phyloP scores from a whole-genome alignment of 1,284 basidiomycete genomes.

The Trichosporon asahii region DNA sequence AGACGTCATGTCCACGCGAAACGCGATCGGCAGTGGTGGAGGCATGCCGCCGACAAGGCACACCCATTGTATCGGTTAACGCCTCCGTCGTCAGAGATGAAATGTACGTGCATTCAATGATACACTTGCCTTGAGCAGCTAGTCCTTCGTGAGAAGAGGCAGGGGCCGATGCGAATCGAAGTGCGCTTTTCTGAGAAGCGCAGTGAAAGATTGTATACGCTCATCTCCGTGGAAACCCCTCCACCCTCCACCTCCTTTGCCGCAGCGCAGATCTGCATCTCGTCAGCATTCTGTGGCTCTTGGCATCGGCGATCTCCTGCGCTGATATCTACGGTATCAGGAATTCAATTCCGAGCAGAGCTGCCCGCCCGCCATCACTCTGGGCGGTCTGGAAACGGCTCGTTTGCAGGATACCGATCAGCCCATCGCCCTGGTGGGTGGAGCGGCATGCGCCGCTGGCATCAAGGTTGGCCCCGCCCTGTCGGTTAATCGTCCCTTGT shows the following conservation, averaged over 20 bases:
- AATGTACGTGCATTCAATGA: no score
- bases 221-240: background rate
- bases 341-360: background rate
- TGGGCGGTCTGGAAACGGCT: background rate
- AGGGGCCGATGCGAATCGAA: background rate
- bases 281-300: background rate
- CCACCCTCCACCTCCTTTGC: background rate
- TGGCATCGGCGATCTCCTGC: background rate
- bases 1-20: conserved; percentile 1
- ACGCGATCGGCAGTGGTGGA: background rate
- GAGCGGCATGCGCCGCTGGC: background rate
- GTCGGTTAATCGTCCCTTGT: background rate
- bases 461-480: background rate
- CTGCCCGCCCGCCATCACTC: background rate
- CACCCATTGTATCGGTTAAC: background rate
- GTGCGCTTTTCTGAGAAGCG: background rate
- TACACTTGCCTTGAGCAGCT: background rate
- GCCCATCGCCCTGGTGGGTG: background rate
- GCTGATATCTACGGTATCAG: background rate
- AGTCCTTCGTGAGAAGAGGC: background rate
- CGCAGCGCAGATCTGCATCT: background rate
- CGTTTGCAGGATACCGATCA: no score
- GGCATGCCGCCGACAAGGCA: background rate
- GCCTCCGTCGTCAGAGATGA: background rate
- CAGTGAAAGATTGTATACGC: background rate